Evolutionary conservation across 2,329 filamentous ascomycete species (phyloP).

Genomic region (Escovopsis sp.): DNA sequence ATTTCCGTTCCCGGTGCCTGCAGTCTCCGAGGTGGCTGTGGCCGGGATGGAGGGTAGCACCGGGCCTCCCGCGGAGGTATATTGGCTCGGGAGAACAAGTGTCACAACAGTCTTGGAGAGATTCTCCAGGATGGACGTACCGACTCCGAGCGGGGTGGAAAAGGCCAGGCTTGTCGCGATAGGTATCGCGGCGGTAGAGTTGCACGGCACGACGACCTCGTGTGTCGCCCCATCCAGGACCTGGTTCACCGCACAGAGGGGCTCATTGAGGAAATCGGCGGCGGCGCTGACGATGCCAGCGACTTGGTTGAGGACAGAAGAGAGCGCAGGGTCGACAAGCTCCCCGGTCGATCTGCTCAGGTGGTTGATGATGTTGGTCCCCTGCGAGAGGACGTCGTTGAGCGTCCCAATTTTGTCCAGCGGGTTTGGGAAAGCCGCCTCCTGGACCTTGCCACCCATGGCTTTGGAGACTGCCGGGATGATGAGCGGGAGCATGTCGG

Average conservation of each 20-base stretch:
- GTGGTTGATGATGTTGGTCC: conserved; percentile 9
- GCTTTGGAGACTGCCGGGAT: conserved; percentile 10
- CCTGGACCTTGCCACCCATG: conserved; percentile 5
- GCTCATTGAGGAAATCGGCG: conserved; percentile 6
- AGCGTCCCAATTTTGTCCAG: conserved; percentile 5
- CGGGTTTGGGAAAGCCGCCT: neutral
- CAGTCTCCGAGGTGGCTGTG: neutral
- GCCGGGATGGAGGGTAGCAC: neutral
- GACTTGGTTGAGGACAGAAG: conserved; percentile 10
- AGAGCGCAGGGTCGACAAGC: conserved; percentile 5
- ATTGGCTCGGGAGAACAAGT: neutral
- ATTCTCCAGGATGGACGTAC: neutral
- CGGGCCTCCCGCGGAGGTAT: neutral
- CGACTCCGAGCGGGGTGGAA: no score
- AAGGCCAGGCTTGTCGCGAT: neutral
- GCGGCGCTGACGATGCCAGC: conserved; percentile 8
- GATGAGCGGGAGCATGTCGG: conserved; percentile 9
- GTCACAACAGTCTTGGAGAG: neutral
- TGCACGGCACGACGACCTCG: conserved; percentile 9
- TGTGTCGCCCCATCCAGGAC: conserved; percentile 3
- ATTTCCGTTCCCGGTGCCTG: neutral
- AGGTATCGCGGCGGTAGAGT: conserved; percentile 1
- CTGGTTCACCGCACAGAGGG: conserved; percentile 9
- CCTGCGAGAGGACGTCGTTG: conserved; percentile 7
- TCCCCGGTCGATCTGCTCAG: conserved; percentile 5